Percentiles rank a stretch among this genome's conserved stretches.
Evolutionary conservation across 2,329 filamentous ascomycete genomes (phyloP).

Genomic region (Camptophora hylomeconis): DNA sequence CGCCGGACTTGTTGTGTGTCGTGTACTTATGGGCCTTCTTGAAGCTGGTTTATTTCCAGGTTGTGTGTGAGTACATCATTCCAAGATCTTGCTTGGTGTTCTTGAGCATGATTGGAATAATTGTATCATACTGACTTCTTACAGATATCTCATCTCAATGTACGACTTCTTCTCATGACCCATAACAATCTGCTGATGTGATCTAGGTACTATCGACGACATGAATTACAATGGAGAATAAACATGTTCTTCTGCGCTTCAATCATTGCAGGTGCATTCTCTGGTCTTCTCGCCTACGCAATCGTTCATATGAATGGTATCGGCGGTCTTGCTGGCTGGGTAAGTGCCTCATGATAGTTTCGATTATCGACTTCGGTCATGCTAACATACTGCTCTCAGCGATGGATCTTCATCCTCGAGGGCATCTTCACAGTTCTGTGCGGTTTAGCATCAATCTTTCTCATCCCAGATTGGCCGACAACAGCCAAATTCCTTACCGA

Average conservation of each 20-base stretch:
- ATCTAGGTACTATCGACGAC: conserved; percentile 25
- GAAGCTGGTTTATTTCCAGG: conserved; percentile 28
- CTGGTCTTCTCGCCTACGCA: conserved; percentile 37
- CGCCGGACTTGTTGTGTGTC: conserved; percentile 20
- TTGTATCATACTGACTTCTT: no score
- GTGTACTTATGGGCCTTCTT: conserved; percentile 21
- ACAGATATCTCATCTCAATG: conserved; percentile 17
- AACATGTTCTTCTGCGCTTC: conserved; percentile 23
- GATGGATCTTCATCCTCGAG: conserved; percentile 27
- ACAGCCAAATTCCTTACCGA: conserved; percentile 21
- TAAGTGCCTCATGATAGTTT: no score
- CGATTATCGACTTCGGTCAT: no score
- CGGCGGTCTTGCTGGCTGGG: conserved; percentile 8
- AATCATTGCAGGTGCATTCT: conserved; percentile 28
- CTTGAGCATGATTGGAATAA: no score
- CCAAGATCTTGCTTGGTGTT: not conserved
- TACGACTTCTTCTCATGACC: conserved; percentile 3
- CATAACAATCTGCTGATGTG: conserved; percentile 15
- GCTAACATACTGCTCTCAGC: no score
- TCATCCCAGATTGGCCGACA: conserved; percentile 23
- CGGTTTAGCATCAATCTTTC: conserved; percentile 17
- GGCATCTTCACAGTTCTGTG: conserved; percentile 20
- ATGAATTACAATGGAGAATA: conserved; percentile 26
- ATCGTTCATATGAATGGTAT: conserved; percentile 39
- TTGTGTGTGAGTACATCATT: conserved; percentile 4